phyloP scores from a whole-genome alignment of 352 stramenopile genomes.

The Pythium utonaiense region DNA sequence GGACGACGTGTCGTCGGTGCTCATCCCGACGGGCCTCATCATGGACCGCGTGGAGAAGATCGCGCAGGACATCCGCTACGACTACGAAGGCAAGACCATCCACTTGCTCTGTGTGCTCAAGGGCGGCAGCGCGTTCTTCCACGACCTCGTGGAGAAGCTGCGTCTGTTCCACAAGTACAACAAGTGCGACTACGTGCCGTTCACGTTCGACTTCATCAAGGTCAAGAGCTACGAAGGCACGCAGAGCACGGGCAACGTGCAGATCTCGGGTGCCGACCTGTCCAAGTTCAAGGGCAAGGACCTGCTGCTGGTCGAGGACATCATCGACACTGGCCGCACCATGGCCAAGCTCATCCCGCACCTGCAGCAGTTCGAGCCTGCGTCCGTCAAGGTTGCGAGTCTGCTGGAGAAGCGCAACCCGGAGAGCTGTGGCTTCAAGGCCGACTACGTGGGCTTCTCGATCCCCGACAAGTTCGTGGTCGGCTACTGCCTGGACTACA shows the following conservation, averaged over 20 bases:
- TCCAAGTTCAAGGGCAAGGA: constrained; percentile 88
- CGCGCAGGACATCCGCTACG: constrained; percentile 87
- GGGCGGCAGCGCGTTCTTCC: constrained; percentile 88
- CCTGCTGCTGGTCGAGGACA: constrained; percentile 96
- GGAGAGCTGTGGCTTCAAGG: constrained; percentile 85
- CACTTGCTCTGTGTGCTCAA: constrained; percentile 93
- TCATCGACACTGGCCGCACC: constrained; percentile 96
- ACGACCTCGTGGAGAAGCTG: constrained; percentile 83
- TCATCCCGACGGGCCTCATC: constrained; percentile 90
- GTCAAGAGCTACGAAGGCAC: constrained; percentile 95
- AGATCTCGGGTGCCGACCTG: constrained; percentile 86
- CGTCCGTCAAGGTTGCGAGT: constrained; percentile 87
- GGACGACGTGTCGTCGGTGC: constrained; percentile 73
- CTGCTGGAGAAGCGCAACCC: constrained; percentile 94
- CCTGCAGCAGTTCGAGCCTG: constrained; percentile 73
- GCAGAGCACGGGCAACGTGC: constrained; percentile 88
- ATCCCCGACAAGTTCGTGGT: constrained; percentile 96
- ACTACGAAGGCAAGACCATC: constrained; percentile 88
- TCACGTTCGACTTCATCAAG: constrained; percentile 93
- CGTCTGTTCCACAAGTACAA: constrained; percentile 87
- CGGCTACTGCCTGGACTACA: constrained; percentile 97
- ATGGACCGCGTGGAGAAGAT: constrained; percentile 90
- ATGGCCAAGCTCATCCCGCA: constrained; percentile 90
- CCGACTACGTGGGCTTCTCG: constrained; percentile 95
- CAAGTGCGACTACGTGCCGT: constrained; percentile 86